Conservation (phyloP, 768 basidiomycete species). For the Phaffia australis region DNA sequence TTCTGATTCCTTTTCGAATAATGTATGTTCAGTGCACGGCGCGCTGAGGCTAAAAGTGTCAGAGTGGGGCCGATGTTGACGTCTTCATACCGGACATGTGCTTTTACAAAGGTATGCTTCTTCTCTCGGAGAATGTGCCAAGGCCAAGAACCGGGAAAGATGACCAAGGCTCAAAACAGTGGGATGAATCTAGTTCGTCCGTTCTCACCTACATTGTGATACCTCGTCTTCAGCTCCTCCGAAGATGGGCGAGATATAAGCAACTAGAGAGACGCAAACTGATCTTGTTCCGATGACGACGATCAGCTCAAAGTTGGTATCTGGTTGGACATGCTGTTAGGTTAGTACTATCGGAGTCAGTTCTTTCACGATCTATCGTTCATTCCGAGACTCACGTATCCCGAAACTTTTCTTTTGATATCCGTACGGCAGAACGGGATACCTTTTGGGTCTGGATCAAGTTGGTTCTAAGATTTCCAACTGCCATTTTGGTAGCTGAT, state of each 20-base stretch:
- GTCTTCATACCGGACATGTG: no score
- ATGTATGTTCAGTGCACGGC: not conserved
- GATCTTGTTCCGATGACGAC: not conserved
- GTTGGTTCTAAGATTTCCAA: not conserved
- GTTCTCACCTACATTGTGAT: no score
- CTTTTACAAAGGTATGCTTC: conserved; percentile 18
- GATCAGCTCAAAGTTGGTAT: conserved; percentile 12
- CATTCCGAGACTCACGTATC: no score
- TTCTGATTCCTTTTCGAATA: not conserved
- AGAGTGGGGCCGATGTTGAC: no score
- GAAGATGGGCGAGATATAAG: not conserved
- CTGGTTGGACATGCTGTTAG: conserved; percentile 21
- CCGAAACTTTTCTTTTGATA: no score
- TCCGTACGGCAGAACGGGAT: conserved; percentile 8
- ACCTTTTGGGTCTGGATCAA: conserved; percentile 20
- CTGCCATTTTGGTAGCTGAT: not conserved
- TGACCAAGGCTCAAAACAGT: conserved; percentile 1
- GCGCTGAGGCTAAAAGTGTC: no score
- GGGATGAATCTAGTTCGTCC: not conserved
- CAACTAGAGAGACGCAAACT: not conserved
- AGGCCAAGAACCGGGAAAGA: conserved; percentile 17
- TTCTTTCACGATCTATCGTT: no score
- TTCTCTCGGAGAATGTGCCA: conserved; percentile 29
- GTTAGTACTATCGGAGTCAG: no score
- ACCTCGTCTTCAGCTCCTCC: no score